Evolutionary conservation across 345 rosid species (phyloP).

Genomic region (Citrus unshiu): DNA sequence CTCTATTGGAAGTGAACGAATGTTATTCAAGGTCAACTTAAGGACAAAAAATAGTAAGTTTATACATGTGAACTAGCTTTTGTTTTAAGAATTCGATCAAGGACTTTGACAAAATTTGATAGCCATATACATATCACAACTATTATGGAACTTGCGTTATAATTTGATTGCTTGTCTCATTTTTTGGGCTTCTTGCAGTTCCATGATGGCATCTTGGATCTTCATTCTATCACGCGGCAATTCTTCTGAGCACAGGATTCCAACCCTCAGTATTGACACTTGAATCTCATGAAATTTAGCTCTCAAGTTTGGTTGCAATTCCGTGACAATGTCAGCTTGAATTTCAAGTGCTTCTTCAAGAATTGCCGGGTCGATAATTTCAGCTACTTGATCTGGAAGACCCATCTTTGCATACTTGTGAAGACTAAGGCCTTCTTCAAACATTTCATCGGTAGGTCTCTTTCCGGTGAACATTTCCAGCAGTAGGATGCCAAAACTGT

Average conservation of each 20-base stretch:
- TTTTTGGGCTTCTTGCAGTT: conserved; percentile 7
- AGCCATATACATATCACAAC: not conserved
- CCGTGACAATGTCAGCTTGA: not conserved
- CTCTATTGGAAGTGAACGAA: not conserved
- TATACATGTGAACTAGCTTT: no score
- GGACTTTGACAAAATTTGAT: not conserved
- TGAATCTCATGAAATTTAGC: conserved; percentile 1
- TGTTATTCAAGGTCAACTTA: not conserved
- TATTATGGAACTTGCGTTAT: not conserved
- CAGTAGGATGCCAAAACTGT: conserved; percentile 36
- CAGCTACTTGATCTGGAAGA: conserved; percentile 14
- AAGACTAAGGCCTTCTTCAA: conserved; percentile 23
- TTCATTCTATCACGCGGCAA: conserved; percentile 14
- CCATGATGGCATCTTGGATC: conserved; percentile 1
- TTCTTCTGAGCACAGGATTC: conserved; percentile 16
- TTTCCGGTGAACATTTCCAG: conserved; percentile 34
- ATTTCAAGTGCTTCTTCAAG: conserved; percentile 10
- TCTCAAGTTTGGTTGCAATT: not conserved
- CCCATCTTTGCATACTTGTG: conserved; percentile 14
- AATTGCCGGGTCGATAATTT: conserved; percentile 10
- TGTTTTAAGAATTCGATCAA: not conserved
- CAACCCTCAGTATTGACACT: not conserved
- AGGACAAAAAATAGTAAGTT: no score
- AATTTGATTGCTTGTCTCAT: not conserved
- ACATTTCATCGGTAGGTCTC: conserved; percentile 27